Evolutionary conservation across 2,329 filamentous ascomycete genomes (phyloP).

Genomic region (Arthrocladium fulminans): DNA sequence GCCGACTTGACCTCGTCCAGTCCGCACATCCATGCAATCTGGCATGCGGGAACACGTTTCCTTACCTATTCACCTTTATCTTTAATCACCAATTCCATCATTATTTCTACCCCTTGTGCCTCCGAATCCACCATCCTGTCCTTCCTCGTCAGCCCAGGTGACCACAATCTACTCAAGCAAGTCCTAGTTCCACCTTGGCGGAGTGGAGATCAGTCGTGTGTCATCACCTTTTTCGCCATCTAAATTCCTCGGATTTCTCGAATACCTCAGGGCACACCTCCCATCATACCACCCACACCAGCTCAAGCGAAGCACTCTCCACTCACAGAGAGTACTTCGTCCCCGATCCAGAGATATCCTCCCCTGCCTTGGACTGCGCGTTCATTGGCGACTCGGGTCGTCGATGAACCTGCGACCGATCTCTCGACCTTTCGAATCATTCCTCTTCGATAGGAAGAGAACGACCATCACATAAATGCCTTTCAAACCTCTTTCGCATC

Average conservation of each 20-base stretch:
- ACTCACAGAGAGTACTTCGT: background rate
- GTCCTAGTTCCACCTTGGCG: background rate
- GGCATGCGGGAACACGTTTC: background rate
- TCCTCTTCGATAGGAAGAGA: constrained; percentile 57
- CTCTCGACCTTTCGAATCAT: constrained; percentile 30
- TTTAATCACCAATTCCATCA: constrained; percentile 5
- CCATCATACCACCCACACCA: constrained; percentile 5
- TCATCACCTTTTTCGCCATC: constrained; percentile 3
- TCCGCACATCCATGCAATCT: background rate
- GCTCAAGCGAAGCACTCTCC: constrained; percentile 4
- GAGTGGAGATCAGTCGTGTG: background rate
- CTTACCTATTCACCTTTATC: background rate
- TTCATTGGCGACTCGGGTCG: constrained; percentile 84
- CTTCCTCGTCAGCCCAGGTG: constrained; percentile 1
- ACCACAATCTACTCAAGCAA: background rate
- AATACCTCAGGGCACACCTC: background rate
- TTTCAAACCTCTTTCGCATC: constrained; percentile 61
- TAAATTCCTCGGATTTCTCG: background rate
- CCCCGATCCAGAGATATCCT: background rate
- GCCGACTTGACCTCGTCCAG: background rate
- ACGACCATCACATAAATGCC: constrained; percentile 75
- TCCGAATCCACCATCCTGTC: constrained; percentile 1
- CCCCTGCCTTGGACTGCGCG: constrained; percentile 49
- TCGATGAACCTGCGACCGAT: constrained; percentile 95
- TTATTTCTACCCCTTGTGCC: background rate